Percentiles rank a stretch among this genome's conserved stretches.
phyloP scores from a whole-genome alignment of 2,329 filamentous ascomycete genomes.

The Alternaria sp. region DNA sequence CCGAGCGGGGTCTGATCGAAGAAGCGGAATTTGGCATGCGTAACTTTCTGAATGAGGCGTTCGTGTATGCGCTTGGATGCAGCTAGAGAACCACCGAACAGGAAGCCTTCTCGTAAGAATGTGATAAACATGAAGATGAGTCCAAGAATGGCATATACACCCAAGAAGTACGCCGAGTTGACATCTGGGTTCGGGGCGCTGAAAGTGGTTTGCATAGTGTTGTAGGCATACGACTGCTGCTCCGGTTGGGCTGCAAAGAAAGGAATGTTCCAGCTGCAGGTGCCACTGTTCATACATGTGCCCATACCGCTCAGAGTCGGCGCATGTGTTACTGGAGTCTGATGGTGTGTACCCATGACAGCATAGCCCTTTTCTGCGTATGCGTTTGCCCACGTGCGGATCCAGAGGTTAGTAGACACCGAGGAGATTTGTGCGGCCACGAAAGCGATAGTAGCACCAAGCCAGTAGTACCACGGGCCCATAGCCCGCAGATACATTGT shows the following conservation, averaged over 20 bases:
- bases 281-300: conserved; percentile 60
- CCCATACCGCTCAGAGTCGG: conserved; percentile 55
- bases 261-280: conserved; percentile 59
- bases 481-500: conserved; percentile 86
- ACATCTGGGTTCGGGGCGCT: conserved; percentile 63
- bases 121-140: conserved; percentile 81
- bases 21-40: conserved; percentile 94
- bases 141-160: conserved; percentile 83
- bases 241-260: conserved; percentile 34
- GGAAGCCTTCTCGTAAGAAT: conserved; percentile 81
- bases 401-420: conserved; percentile 93
- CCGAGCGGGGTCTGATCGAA: conserved; percentile 96
- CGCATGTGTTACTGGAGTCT: conserved; percentile 55
- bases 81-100: conserved; percentile 90
- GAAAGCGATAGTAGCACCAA: conserved; percentile 78
- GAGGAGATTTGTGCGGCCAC: conserved; percentile 82
- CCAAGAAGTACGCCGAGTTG: conserved; percentile 83
- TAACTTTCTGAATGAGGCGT: conserved; percentile 78
- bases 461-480: conserved; percentile 98
- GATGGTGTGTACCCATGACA: conserved; percentile 42
- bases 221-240: conserved; percentile 46
- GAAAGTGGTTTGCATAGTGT: conserved; percentile 53
- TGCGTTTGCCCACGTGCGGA: conserved; percentile 92
- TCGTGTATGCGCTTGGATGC: conserved; percentile 88
- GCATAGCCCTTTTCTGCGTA: conserved; percentile 66